Conservation (phyloP, 805 yeast species). For the Metschnikowia orientalis region DNA sequence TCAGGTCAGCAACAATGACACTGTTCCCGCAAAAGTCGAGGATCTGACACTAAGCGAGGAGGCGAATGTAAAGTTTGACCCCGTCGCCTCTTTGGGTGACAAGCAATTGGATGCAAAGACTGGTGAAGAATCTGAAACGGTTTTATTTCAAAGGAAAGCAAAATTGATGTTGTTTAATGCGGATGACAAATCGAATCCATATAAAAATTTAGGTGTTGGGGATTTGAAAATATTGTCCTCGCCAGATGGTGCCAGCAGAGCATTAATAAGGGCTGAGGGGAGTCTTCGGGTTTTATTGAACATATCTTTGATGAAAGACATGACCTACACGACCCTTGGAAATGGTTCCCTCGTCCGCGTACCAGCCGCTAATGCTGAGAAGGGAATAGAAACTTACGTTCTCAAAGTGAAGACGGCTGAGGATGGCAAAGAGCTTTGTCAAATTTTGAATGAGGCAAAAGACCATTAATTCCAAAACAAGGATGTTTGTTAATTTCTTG, state of each 20-base stretch:
- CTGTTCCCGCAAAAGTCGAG: conserved; percentile 26
- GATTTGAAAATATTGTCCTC: conserved; percentile 69
- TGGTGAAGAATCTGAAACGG: conserved; percentile 82
- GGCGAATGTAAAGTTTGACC: conserved; percentile 41
- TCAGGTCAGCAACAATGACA: too few species aligned
- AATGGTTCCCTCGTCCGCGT: conserved; percentile 64
- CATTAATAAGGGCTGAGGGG: conserved; percentile 85
- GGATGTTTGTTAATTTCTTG: too few species aligned
- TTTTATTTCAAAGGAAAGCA: conserved; percentile 60
- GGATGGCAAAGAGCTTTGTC: conserved; percentile 55
- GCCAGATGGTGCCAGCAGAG: conserved; percentile 56
- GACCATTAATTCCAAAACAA: conserved; percentile 16
- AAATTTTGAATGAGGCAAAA: conserved; percentile 27
- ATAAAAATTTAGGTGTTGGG: conserved; percentile 72
- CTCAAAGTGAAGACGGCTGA: conserved; percentile 72
- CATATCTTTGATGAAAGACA: conserved; percentile 50
- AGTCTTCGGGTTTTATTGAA: conserved; percentile 76
- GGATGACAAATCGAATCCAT: conserved; percentile 46
- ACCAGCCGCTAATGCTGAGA: conserved; percentile 52
- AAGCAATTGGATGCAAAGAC: conserved; percentile 46
- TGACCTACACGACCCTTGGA: conserved; percentile 59
- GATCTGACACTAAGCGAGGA: conserved; percentile 46
- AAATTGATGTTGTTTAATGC: conserved; percentile 62
- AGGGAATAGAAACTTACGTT: conserved; percentile 58
- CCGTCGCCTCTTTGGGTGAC: conserved; percentile 30